phyloP scores from a whole-genome alignment of 208 protist species.

The Wallacemonas sp. region DNA sequence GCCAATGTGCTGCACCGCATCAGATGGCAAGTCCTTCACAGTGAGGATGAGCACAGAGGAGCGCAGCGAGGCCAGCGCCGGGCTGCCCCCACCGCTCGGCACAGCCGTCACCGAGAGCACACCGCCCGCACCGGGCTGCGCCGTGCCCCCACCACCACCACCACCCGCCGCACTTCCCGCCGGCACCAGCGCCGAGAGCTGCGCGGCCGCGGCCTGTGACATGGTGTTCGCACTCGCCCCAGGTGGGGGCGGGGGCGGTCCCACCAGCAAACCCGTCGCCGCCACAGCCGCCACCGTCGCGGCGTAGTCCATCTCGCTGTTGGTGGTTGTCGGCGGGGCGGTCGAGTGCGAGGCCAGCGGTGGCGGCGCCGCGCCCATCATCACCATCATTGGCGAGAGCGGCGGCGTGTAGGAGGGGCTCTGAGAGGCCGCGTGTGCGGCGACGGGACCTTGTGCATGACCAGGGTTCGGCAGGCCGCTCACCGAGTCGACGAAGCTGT shows the following conservation, averaged over 20 bases:
- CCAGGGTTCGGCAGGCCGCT: not conserved
- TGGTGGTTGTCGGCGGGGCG: constrained; percentile 6
- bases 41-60: constrained; percentile 79
- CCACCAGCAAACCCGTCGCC: not conserved
- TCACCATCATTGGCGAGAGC: not conserved
- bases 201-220: too few relatives aligned
- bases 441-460: not conserved
- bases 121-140: too few relatives aligned
- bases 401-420: not conserved
- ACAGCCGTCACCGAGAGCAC: too few relatives aligned
- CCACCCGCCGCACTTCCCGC: too few relatives aligned
- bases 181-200: too few relatives aligned
- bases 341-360: not conserved
- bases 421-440: too few relatives aligned
- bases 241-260: too few relatives aligned
- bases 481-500: constrained; percentile 6
- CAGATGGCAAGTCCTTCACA: constrained; percentile 81
- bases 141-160: too few relatives aligned
- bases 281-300: not conserved
- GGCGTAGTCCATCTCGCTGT: constrained; percentile 14
- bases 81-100: too few relatives aligned
- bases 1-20: constrained; percentile 79
- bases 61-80: constrained; percentile 9
- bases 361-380: not conserved
- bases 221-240: too few relatives aligned